Evolutionary conservation across 2,329 filamentous ascomycete species (phyloP), one percentile per base, ranked within the genome.

Genomic region (Endocalyx cinctus): DNA sequence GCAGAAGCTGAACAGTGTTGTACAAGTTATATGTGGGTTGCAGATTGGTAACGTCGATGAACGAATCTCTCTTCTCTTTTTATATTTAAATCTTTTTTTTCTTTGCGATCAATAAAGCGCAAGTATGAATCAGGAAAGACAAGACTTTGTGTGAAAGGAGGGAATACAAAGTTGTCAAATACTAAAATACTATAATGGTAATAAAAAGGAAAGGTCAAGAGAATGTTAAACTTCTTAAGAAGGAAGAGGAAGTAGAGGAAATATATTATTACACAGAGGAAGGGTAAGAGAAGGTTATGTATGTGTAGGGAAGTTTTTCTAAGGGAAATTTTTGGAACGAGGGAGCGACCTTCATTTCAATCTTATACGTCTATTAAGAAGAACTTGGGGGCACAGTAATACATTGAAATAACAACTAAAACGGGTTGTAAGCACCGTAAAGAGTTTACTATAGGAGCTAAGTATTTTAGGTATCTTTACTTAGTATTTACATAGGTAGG

Each of bases 1-100:
- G 49, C 48, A 50, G 47, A 49, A 39, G 49, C 53, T 34, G 52
- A 38, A 52, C 51, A 52, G 41, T n/a, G n/a, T n/a, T n/a, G n/a
- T n/a, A n/a, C n/a, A n/a, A n/a, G n/a, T n/a, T n/a, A n/a, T n/a
- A n/a, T n/a, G n/a, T n/a, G n/a, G n/a, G n/a, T n/a, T n/a, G n/a
- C n/a, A n/a, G n/a, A n/a, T n/a, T n/a, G n/a, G n/a, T n/a, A n/a
- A n/a, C n/a, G n/a, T n/a, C n/a, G n/a, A n/a, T n/a, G n/a, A n/a
- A n/a, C n/a, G n/a, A n/a, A n/a, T n/a, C n/a, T n/a, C n/a, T n/a
- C n/a, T n/a, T n/a, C n/a, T n/a, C n/a, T n/a, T n/a, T n/a, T n/a
- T n/a, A n/a, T n/a, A n/a, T n/a, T n/a, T n/a, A n/a, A n/a, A n/a
- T n/a, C n/a, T n/a, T n/a, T n/a, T n/a, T n/a, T n/a, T n/a, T n/a